Conservation (phyloP, 208 protist genomes). For the Trypanosoma lewisi region DNA sequence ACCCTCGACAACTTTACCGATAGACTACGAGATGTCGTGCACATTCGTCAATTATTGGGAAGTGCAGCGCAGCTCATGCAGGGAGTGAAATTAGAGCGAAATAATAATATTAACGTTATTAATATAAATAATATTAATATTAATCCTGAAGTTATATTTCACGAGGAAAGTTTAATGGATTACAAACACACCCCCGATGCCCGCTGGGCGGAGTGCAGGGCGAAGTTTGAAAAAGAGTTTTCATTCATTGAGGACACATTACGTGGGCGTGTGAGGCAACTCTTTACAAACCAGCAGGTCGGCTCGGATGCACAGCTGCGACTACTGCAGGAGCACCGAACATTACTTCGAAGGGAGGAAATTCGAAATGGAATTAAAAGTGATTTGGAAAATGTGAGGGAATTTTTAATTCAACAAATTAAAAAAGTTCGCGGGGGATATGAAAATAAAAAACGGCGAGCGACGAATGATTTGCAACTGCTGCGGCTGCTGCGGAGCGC, state of each 20-base stretch:
- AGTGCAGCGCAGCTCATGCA: conserved; percentile 34
- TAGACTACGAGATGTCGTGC: conserved; percentile 65
- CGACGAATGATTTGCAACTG: conserved; percentile 59
- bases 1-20: conserved; percentile 57
- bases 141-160: conserved; percentile 77
- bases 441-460: conserved; percentile 63
- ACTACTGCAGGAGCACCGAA: conserved; percentile 42
- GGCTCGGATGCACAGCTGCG: conserved; percentile 30
- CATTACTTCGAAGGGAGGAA: conserved; percentile 56
- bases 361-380: conserved; percentile 46
- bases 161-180: conserved; percentile 64
- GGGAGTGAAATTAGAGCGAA: conserved; percentile 38
- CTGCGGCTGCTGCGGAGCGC: conserved; percentile 63
- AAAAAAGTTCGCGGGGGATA: conserved; percentile 46
- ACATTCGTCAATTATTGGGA: conserved; percentile 63
- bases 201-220: conserved; percentile 55
- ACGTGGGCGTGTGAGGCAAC: conserved; percentile 54
- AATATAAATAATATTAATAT: conserved; percentile 54
- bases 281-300: conserved; percentile 36
- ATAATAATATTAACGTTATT: too few relatives aligned
- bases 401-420: conserved; percentile 62
- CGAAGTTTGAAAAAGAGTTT: conserved; percentile 80
- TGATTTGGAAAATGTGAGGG: conserved; percentile 46
- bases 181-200: conserved; percentile 29
- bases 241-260: conserved; percentile 77